Conservation (phyloP, 2,329 filamentous ascomycete genomes). For the Meredithiella fracta region DNA sequence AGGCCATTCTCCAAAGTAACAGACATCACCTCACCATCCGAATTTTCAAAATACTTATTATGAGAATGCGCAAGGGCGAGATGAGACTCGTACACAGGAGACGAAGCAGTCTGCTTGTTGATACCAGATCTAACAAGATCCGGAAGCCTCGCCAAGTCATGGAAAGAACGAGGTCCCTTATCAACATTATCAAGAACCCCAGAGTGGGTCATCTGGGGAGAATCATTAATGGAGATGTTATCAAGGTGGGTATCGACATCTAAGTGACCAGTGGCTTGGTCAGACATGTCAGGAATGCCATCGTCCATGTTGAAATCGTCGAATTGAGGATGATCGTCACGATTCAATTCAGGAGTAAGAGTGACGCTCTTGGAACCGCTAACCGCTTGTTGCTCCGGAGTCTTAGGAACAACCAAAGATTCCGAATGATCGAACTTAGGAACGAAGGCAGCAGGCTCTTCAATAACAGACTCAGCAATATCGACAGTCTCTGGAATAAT, state of each 20-base stretch:
- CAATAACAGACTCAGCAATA: neutral
- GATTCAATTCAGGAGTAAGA: too few species aligned
- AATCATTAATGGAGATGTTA: neutral
- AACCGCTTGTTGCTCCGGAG: too few species aligned
- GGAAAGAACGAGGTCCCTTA: neutral
- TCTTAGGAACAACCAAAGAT: too few species aligned
- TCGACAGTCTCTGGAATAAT: neutral
- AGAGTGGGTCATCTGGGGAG: neutral
- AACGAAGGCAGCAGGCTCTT: neutral
- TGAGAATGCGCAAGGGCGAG: neutral
- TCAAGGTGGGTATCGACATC: conserved; percentile 8
- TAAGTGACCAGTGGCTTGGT: neutral
- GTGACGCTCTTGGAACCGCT: too few species aligned
- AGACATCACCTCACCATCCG: conserved; percentile 3
- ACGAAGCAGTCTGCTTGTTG: too few species aligned
- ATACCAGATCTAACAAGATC: neutral
- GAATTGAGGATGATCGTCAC: too few species aligned
- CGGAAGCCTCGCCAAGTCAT: neutral
- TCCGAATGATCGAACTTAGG: too few species aligned
- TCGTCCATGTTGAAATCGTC: neutral
- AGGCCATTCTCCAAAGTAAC: neutral
- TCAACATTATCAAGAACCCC: neutral
- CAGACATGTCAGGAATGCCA: neutral
- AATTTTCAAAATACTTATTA: neutral
- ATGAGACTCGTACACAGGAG: neutral